A percentile compares a stretch with the other conserved stretches of the same genome.
These are phyloP conservation scores for Fusarium zealandicum DNA, from an alignment of 2,329 filamentous ascomycete species.

Conservation along the genomic window DNA sequence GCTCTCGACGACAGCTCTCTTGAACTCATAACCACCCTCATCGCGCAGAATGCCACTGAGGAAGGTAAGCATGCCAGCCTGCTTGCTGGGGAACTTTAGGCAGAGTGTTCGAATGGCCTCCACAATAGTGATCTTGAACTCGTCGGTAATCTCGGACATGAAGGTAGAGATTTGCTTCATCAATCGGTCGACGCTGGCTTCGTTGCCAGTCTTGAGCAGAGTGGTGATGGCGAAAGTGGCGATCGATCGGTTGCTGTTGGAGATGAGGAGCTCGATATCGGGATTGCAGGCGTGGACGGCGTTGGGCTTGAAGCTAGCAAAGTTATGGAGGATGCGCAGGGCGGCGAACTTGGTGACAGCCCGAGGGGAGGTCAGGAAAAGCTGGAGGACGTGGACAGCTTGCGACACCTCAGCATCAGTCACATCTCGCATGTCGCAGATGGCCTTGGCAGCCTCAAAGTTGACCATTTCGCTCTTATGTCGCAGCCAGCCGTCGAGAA, in stretches of 20 bases:
- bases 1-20: slow-evolving; percentile 95
- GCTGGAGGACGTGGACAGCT: slow-evolving; percentile 92
- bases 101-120: slow-evolving; percentile 96
- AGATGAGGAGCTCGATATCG: slow-evolving; percentile 96
- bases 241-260: slow-evolving; percentile 95
- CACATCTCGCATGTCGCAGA: slow-evolving; percentile 92
- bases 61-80: slow-evolving; percentile 97
- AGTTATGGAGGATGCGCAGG: slow-evolving; percentile 93
- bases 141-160: slow-evolving; percentile 98
- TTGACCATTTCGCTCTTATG: slow-evolving; percentile 99
- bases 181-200: slow-evolving; percentile 92
- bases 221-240: slow-evolving; percentile 99
- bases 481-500: slow-evolving; percentile 94
- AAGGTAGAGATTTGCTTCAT: slow-evolving; percentile 99
- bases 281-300: slow-evolving; percentile 94
- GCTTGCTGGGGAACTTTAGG: slow-evolving; percentile 97
- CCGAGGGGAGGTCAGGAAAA: slow-evolving; percentile 94
- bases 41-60: slow-evolving; percentile 95
- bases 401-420: slow-evolving; percentile 90
- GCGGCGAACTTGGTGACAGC: slow-evolving; percentile 98
- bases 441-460: slow-evolving; percentile 97
- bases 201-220: slow-evolving; percentile 96
- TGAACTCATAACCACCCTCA: slow-evolving; percentile 98
- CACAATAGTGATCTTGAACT: slow-evolving; percentile 99
- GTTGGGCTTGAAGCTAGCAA: slow-evolving; percentile 94